Evolutionary conservation across 2,329 filamentous ascomycete genomes (phyloP).

Genomic region (Fusarium austroafricanum): DNA sequence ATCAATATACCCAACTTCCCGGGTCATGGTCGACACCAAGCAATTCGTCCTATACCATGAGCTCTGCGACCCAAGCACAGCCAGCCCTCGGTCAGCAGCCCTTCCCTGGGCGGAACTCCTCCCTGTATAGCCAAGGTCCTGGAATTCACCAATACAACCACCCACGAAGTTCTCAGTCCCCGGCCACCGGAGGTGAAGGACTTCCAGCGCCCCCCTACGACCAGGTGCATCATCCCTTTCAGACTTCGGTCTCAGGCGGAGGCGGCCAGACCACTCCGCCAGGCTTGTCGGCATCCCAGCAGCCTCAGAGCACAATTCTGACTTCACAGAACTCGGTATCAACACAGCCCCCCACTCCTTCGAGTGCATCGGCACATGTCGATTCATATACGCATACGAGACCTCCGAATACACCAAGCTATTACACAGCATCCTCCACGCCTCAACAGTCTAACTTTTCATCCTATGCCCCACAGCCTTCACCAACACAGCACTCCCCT

Average conservation of each 20-base stretch:
- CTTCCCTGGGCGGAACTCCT: constrained; percentile 46
- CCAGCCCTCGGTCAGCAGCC: constrained; percentile 45
- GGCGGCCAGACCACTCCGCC: constrained; percentile 50
- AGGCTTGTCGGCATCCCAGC: constrained; percentile 47
- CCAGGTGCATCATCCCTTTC: constrained; percentile 73
- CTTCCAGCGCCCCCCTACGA: constrained; percentile 77
- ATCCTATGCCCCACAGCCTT: constrained; percentile 54
- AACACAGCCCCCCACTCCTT: constrained; percentile 61
- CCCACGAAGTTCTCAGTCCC: constrained; percentile 55
- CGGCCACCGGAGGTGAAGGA: constrained; percentile 67
- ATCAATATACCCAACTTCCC: constrained; percentile 65
- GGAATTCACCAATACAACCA: constrained; percentile 56
- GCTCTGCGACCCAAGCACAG: constrained; percentile 54
- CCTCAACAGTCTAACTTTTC: constrained; percentile 60
- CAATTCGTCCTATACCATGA: constrained; percentile 63
- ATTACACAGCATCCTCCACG: constrained; percentile 67
- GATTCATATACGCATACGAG: constrained; percentile 65
- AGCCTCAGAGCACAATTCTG: constrained; percentile 43
- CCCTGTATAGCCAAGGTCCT: constrained; percentile 63
- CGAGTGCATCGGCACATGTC: constrained; percentile 65
- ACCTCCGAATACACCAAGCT: constrained; percentile 68
- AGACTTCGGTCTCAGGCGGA: constrained; percentile 66
- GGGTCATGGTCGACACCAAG: constrained; percentile 70
- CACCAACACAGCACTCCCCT: constrained; percentile 60
- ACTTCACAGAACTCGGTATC: constrained; percentile 44